Evolutionary conservation across 768 basidiomycete species (phyloP), one percentile per base, ranked within the genome.

Genomic region (Favolaschia claudopus): DNA sequence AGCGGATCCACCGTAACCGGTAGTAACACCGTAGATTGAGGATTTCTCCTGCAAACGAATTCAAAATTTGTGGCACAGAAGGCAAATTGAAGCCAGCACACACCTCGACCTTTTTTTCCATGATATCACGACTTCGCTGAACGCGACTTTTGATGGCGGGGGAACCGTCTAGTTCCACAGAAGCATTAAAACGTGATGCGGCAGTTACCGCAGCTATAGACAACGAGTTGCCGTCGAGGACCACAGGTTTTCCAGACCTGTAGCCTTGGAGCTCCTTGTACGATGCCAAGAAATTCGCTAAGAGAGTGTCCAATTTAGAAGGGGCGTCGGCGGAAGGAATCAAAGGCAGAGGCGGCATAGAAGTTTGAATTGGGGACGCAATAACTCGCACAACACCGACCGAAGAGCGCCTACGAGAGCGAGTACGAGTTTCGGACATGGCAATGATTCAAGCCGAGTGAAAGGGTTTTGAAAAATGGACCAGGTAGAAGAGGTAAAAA

Each of bases 1-100:
- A 12, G 93, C 93, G 66, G 88, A 90, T n/a, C 92, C 93, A 36
- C 93, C 93, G 67, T 92, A 95, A 42, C 93, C 93, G 32, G 82
- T 85, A 3, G 89, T 90, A 34, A 95, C 88, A 25, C 93, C 93
- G 63, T 94, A 95, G 20, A 95, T 82, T n/a, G n/a, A n/a, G n/a
- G n/a, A n/a, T n/a, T n/a, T n/a, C n/a, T n/a, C n/a, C n/a, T n/a
- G n/a, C n/a, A n/a, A n/a, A n/a, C n/a, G n/a, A n/a, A n/a, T n/a
- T n/a, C n/a, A n/a, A n/a, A n/a, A n/a, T n/a, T n/a, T n/a, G n/a
- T n/a, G n/a, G n/a, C n/a, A n/a, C n/a, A n/a, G n/a, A n/a, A n/a
- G n/a, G n/a, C n/a, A n/a, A n/a, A n/a, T n/a, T n/a, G n/a, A n/a
- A n/a, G n/a, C n/a, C n/a, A n/a, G n/a, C n/a, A n/a, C n/a, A n/a